These are phyloP conservation scores for Ilyonectria mors-panacis DNA, from an alignment of 2,329 filamentous ascomycete genomes.

Conservation along the genomic window DNA sequence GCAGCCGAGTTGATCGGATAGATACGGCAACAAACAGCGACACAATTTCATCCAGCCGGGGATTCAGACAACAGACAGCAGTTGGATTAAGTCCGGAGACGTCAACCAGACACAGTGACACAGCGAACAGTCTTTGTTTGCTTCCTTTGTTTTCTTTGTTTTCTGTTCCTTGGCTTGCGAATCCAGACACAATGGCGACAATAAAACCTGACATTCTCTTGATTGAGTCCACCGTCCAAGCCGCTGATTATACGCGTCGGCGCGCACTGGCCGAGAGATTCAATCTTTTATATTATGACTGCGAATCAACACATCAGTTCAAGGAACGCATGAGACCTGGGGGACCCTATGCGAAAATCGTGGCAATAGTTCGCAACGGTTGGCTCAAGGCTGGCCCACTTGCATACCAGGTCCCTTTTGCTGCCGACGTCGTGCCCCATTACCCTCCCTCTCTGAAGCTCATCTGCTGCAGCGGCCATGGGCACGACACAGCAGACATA, in stretches of 20 bases:
- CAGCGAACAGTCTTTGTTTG: neutral
- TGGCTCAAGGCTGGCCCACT: slow-evolving; percentile 38
- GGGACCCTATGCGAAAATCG: slow-evolving; percentile 32
- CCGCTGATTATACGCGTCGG: slow-evolving; percentile 23
- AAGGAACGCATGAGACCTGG: slow-evolving; percentile 33
- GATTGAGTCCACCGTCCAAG: slow-evolving; percentile 33
- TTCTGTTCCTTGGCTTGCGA: neutral
- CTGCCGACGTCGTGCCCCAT: slow-evolving; percentile 30
- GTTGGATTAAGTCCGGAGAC: neutral
- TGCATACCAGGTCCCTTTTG: slow-evolving; percentile 31
- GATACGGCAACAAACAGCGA: neutral
- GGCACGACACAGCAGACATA: slow-evolving; percentile 29
- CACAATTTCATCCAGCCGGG: neutral
- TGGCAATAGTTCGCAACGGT: slow-evolving; percentile 34
- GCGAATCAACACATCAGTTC: slow-evolving; percentile 33
- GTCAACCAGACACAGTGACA: neutral
- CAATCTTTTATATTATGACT: slow-evolving; percentile 36
- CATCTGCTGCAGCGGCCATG: slow-evolving; percentile 37
- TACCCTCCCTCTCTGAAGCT: slow-evolving; percentile 35
- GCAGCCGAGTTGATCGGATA: neutral
- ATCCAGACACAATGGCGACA: neutral
- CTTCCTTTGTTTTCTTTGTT: neutral
- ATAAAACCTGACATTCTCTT: slow-evolving; percentile 29
- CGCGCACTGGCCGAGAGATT: slow-evolving; percentile 23
- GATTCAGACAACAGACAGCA: neutral